Evolutionary conservation across 208 protist genomes (phyloP).

Genomic region (Leishmania gerbilli): DNA sequence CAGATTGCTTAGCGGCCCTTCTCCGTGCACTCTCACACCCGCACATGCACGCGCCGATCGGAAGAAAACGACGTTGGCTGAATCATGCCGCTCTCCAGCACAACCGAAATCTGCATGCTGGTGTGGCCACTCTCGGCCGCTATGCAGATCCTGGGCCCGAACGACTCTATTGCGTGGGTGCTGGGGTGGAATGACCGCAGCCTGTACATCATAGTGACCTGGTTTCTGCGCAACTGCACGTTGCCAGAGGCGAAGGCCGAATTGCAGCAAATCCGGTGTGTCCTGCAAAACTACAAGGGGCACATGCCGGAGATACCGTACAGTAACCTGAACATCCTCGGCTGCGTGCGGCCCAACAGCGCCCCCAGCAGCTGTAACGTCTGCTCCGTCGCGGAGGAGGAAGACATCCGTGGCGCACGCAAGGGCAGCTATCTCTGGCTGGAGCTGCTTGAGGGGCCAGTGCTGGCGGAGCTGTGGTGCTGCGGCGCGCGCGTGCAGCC

Average conservation of each 20-base stretch:
- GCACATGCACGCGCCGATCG: not conserved
- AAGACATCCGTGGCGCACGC: slow-evolving; percentile 32
- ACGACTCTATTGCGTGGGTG: slow-evolving; percentile 55
- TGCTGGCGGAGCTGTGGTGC: slow-evolving; percentile 80
- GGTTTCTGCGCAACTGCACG: slow-evolving; percentile 45
- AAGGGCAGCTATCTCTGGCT: slow-evolving; percentile 80
- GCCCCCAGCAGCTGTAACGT: slow-evolving; percentile 2
- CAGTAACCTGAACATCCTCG: slow-evolving; percentile 54
- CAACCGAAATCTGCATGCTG: slow-evolving; percentile 71
- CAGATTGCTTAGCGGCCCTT: not conserved
- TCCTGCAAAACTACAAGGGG: slow-evolving; percentile 25
- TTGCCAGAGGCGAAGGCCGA: slow-evolving; percentile 38
- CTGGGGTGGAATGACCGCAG: slow-evolving; percentile 84
- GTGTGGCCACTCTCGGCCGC: slow-evolving; percentile 62
- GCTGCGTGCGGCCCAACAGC: slow-evolving; percentile 45
- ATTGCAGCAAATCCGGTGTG: slow-evolving; percentile 39
- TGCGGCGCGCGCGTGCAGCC: slow-evolving; percentile 80
- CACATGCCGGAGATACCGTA: slow-evolving; percentile 30
- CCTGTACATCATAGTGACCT: slow-evolving; percentile 68
- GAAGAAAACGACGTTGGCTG: not conserved
- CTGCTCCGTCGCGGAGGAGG: slow-evolving; percentile 8
- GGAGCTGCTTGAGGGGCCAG: slow-evolving; percentile 64
- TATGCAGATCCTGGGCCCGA: slow-evolving; percentile 16
- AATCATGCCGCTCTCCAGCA: slow-evolving; percentile 28
- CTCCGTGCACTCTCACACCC: not conserved